A percentile compares a stretch with the other conserved stretches of the same genome.
phyloP scores from a whole-genome alignment of 2,329 filamentous ascomycete genomes.

The Dactylellina drechsleri region DNA sequence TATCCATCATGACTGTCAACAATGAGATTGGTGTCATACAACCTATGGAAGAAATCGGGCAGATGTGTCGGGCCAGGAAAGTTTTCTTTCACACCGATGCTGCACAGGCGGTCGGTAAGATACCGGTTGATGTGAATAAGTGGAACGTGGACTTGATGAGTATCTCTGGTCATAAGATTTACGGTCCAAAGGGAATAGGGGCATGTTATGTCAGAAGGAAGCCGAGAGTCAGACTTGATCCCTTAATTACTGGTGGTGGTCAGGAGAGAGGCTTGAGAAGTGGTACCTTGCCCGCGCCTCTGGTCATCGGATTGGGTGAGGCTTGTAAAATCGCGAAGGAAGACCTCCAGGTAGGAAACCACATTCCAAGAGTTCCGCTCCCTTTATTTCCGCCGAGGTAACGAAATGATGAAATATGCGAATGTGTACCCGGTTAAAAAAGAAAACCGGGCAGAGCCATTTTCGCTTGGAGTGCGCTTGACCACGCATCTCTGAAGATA shows the following conservation, averaged over 20 bases:
- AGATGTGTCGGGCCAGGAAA: constrained; percentile 88
- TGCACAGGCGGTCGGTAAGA: constrained; percentile 98
- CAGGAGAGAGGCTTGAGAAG: constrained; percentile 95
- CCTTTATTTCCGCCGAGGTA: constrained; percentile 33
- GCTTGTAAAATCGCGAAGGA: constrained; percentile 90
- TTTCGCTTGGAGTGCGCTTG: constrained; percentile 40
- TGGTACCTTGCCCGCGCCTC: constrained; percentile 87
- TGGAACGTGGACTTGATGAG: constrained; percentile 99
- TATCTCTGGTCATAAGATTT: constrained; percentile 98
- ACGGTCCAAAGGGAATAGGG: constrained; percentile 95
- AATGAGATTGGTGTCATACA: constrained; percentile 99
- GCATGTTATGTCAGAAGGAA: constrained; percentile 94
- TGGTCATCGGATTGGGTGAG: constrained; percentile 93
- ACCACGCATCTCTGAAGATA: constrained; percentile 41
- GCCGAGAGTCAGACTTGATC: constrained; percentile 91
- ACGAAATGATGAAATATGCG: constrained; percentile 80
- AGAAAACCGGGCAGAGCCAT: constrained; percentile 54
- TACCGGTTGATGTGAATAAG: constrained; percentile 93
- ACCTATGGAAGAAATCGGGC: constrained; percentile 90
- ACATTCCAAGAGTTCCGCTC: constrained; percentile 54
- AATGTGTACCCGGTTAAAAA: constrained; percentile 67
- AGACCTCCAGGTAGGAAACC: constrained; percentile 82
- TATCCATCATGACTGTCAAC: constrained; percentile 99
- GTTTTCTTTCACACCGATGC: constrained; percentile 98
- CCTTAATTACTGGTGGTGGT: constrained; percentile 93